Conservation (phyloP, 768 basidiomycete genomes). For the Suillus cothurnatus region DNA sequence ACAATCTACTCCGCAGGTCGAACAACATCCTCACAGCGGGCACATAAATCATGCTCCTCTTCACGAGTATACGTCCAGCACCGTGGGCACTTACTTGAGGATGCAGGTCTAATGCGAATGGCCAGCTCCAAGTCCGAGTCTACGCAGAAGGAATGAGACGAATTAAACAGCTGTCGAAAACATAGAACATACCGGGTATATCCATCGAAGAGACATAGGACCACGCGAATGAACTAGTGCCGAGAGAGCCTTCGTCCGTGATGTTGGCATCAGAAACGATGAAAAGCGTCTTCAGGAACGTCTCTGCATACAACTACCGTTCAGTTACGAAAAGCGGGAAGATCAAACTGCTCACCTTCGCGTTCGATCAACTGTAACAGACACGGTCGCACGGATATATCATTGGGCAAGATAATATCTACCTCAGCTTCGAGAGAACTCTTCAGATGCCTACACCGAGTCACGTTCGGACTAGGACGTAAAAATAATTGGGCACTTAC, state of each 20-base stretch:
- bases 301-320: slow-evolving; percentile 41
- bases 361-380: slow-evolving; percentile 48
- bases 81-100: slow-evolving; percentile 75
- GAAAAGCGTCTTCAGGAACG: slow-evolving; percentile 71
- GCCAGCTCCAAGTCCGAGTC: slow-evolving; percentile 30
- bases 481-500: slow-evolving; percentile 42
- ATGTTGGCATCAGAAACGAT: slow-evolving; percentile 75
- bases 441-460: slow-evolving; percentile 59
- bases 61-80: slow-evolving; percentile 82
- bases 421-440: slow-evolving; percentile 80
- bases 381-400: slow-evolving; percentile 25
- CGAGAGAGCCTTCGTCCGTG: slow-evolving; percentile 45
- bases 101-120: slow-evolving; percentile 65
- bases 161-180: neutral
- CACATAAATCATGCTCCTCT: slow-evolving; percentile 57
- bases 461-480: slow-evolving; percentile 7
- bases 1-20: neutral
- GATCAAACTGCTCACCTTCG: slow-evolving; percentile 29
- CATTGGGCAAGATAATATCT: slow-evolving; percentile 56
- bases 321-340: neutral
- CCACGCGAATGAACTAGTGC: slow-evolving; percentile 49
- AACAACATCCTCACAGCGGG: slow-evolving; percentile 51
- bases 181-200: slow-evolving; percentile 43
- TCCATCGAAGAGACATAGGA: slow-evolving; percentile 44
- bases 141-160: neutral